Percentiles rank a stretch among this genome's conserved stretches.
Conservation (phyloP, 768 basidiomycete species). For the Serendipita sp. region DNA sequence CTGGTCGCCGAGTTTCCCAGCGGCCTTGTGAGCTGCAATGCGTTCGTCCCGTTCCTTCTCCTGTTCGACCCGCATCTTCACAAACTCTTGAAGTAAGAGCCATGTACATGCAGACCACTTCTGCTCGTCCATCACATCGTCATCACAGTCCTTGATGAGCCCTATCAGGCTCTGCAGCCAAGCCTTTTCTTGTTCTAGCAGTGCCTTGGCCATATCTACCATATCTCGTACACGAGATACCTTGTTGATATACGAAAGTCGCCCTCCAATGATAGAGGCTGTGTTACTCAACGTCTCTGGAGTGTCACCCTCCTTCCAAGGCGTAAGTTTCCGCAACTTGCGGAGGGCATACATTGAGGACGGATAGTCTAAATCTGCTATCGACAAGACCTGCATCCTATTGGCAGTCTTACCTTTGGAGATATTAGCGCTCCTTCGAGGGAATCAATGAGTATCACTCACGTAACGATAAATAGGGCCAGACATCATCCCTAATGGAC, state of each 20-base stretch:
- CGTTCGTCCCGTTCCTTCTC: slow-evolving; percentile 27
- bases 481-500: slow-evolving; percentile 57
- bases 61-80: slow-evolving; percentile 38
- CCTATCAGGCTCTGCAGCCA: slow-evolving; percentile 71
- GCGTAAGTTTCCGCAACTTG: slow-evolving; percentile 32
- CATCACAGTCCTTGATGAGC: slow-evolving; percentile 66
- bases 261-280: slow-evolving; percentile 40
- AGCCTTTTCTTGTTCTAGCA: slow-evolving; percentile 56
- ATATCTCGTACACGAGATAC: slow-evolving; percentile 43
- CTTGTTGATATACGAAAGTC: slow-evolving; percentile 61
- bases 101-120: slow-evolving; percentile 64
- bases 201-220: slow-evolving; percentile 42
- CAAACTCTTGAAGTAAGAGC: slow-evolving; percentile 60
- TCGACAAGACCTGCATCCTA: slow-evolving; percentile 60
- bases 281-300: slow-evolving; percentile 33
- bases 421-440: slow-evolving; percentile 5
- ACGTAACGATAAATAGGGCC: slow-evolving; percentile 58
- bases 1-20: slow-evolving; percentile 15
- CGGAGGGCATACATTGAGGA: slow-evolving; percentile 44
- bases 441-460: slow-evolving; percentile 16
- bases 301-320: slow-evolving; percentile 22
- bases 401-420: slow-evolving; percentile 47
- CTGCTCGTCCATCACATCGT: slow-evolving; percentile 83
- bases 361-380: slow-evolving; percentile 45
- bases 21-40: slow-evolving; percentile 16